Evolutionary conservation across 495 filamentous ascomycete genomes (phyloP).

Genomic region (Xanthoparmelia taractica): DNA sequence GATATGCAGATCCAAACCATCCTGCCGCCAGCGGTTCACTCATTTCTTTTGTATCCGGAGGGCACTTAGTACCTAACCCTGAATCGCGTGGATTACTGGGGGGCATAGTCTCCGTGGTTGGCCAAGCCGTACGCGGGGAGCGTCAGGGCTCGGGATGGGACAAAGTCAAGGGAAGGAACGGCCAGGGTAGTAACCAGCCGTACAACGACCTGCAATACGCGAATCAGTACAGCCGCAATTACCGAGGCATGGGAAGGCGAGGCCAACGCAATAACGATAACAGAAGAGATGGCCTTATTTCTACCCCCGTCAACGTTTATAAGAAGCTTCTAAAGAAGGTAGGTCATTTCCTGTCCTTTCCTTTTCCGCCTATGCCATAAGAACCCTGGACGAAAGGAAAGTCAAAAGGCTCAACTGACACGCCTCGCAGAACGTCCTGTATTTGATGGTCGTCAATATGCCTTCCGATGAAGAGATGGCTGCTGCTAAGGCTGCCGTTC

Average conservation of each 20-base stretch:
- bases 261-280: too few relatives aligned
- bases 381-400: constrained; percentile 14
- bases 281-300: too few relatives aligned
- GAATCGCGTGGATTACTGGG: neutral
- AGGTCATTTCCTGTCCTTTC: too few relatives aligned
- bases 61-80: neutral
- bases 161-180: neutral
- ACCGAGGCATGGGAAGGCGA: too few relatives aligned
- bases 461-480: constrained; percentile 41
- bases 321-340: too few relatives aligned
- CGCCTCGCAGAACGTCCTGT: constrained; percentile 38
- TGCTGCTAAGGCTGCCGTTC: constrained; percentile 1
- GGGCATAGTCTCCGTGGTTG: too few relatives aligned
- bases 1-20: constrained; percentile 50
- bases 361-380: too few relatives aligned
- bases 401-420: neutral
- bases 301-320: too few relatives aligned
- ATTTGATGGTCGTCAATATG: constrained; percentile 47
- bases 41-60: constrained; percentile 18
- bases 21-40: constrained; percentile 41
- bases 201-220: too few relatives aligned
- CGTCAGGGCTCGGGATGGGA: neutral
- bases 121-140: too few relatives aligned
- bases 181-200: neutral
- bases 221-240: too few relatives aligned